A percentile compares a stretch with the other conserved stretches of the same genome.
Conservation (phyloP, 257 asterid species). For the Cruciata laevipes region DNA sequence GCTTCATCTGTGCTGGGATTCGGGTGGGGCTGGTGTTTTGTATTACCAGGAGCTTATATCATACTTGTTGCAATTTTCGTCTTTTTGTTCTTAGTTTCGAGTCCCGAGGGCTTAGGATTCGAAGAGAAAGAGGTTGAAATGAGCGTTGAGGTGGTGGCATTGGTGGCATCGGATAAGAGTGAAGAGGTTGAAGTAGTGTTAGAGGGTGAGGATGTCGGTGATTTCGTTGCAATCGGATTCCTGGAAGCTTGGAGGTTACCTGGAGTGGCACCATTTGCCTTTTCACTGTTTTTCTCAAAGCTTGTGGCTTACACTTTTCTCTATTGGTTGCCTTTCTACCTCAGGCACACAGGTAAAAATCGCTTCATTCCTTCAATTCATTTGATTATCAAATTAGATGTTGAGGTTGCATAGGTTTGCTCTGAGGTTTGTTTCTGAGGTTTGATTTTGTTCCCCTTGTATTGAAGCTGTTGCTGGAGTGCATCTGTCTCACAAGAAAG, state of each 20-base stretch:
- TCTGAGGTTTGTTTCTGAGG: slow-evolving; percentile 1
- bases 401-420: not conserved
- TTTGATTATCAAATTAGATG: not conserved
- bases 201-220: slow-evolving; percentile 37
- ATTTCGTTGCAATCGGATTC: slow-evolving; percentile 64
- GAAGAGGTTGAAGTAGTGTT: slow-evolving; percentile 30
- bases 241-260: slow-evolving; percentile 90
- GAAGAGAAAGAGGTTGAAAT: slow-evolving; percentile 48
- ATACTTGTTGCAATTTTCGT: slow-evolving; percentile 39
- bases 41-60: slow-evolving; percentile 65
- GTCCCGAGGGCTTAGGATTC: slow-evolving; percentile 61
- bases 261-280: slow-evolving; percentile 69
- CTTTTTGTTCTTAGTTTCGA: slow-evolving; percentile 62
- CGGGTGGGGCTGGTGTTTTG: slow-evolving; percentile 98
- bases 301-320: slow-evolving; percentile 91
- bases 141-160: slow-evolving; percentile 60
- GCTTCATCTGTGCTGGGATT: slow-evolving; percentile 75
- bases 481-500: slow-evolving; percentile 61
- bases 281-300: slow-evolving; percentile 91
- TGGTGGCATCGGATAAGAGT: slow-evolving; percentile 37
- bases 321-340: slow-evolving; percentile 95
- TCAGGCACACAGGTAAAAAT: slow-evolving; percentile 71
- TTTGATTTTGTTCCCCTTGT: slow-evolving; percentile 6
- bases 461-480: slow-evolving; percentile 77
- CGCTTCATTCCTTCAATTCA: not conserved